Evolutionary conservation across 2,329 filamentous ascomycete genomes (phyloP).

Genomic region (Fusarium paranaense): DNA sequence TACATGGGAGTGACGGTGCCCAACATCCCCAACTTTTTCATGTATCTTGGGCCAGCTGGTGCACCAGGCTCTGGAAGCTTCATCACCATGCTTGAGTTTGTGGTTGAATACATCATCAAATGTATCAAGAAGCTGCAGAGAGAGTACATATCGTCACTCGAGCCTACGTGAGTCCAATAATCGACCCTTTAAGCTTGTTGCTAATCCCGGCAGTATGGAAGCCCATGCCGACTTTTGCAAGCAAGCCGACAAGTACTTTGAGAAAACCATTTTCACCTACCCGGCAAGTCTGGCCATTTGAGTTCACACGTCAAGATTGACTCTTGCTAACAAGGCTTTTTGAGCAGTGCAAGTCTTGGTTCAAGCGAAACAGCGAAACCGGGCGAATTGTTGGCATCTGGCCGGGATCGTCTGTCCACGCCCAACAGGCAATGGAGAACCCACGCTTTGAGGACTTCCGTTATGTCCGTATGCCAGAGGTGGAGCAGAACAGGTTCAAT

Average conservation of each 20-base stretch:
- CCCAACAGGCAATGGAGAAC: not conserved
- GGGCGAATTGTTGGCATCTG: not conserved
- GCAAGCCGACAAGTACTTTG: not conserved
- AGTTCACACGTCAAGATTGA: not conserved
- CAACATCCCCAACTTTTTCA: slow-evolving; percentile 16
- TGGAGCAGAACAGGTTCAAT: not conserved
- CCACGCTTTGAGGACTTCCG: not conserved
- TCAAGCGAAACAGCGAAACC: not conserved
- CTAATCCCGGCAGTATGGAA: not conserved
- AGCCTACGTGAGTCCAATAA: not conserved
- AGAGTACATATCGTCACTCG: not conserved
- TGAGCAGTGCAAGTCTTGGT: not conserved
- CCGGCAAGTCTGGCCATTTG: not conserved
- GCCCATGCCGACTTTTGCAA: not conserved
- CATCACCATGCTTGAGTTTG: slow-evolving; percentile 6
- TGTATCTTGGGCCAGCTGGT: slow-evolving; percentile 8
- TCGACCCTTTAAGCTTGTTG: not conserved
- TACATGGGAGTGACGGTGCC: slow-evolving; percentile 4
- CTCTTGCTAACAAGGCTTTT: not conserved
- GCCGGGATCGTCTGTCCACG: not conserved
- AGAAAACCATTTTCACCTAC: not conserved
- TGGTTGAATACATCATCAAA: slow-evolving; percentile 7
- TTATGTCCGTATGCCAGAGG: not conserved
- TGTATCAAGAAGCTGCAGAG: slow-evolving; percentile 6
- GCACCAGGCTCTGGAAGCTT: slow-evolving; percentile 3